A percentile compares a stretch with the other conserved stretches of the same genome.
Evolutionary conservation across 2,329 filamentous ascomycete species (phyloP).

Genomic region (Talaromyces atroroseus): DNA sequence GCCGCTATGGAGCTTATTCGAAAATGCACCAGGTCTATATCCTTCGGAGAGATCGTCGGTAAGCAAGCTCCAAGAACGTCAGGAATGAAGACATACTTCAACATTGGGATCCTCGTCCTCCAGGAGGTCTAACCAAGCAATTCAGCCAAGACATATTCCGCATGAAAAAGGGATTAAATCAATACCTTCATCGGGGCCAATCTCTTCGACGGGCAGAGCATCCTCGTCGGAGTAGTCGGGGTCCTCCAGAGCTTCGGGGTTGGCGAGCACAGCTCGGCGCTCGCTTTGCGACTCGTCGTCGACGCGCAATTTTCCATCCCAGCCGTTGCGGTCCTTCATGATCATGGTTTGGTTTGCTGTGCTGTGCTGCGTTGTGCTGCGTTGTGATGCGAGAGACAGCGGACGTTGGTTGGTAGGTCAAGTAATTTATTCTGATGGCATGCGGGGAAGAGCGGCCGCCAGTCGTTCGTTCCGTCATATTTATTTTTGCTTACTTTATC

Average conservation of each 20-base stretch:
- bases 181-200: conserved; percentile 73
- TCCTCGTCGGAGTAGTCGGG: conserved; percentile 75
- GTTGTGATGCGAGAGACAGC: not conserved
- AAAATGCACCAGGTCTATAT: conserved; percentile 86
- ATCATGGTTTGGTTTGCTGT: not conserved
- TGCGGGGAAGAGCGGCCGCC: too few relatives aligned
- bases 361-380: not conserved
- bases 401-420: not conserved
- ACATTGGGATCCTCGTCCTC: conserved; percentile 53
- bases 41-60: conserved; percentile 40
- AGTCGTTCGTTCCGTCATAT: too few relatives aligned
- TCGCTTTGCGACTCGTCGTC: conserved; percentile 33
- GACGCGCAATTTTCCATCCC: conserved; percentile 49
- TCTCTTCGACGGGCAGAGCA: conserved; percentile 64
- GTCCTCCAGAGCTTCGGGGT: conserved; percentile 78
- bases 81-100: conserved; percentile 36
- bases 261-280: conserved; percentile 62
- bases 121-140: conserved; percentile 46
- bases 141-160: not conserved
- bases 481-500: too few relatives aligned
- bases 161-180: not conserved
- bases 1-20: conserved; percentile 72
- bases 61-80: not conserved
- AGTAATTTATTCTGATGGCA: not conserved
- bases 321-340: conserved; percentile 39